Conservation (phyloP, 768 basidiomycete species). For the Termitomyces sp. region DNA sequence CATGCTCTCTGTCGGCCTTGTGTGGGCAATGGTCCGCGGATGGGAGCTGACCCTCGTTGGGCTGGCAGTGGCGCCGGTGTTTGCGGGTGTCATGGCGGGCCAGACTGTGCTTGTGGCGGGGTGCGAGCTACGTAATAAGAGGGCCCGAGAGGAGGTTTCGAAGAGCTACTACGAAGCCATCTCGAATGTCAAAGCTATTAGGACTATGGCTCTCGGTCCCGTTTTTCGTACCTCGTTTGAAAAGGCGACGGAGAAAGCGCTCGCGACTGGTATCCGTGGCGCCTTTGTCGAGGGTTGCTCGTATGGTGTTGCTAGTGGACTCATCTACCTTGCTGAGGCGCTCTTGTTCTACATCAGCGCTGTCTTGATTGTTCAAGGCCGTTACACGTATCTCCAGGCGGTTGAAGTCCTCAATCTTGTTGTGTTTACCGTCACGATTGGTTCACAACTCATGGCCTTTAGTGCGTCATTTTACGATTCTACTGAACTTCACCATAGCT, state of each 20-base stretch:
- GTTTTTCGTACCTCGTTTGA: slow-evolving; percentile 71
- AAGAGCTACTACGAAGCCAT: slow-evolving; percentile 83
- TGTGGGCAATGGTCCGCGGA: slow-evolving; percentile 84
- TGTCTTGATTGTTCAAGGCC: slow-evolving; percentile 72
- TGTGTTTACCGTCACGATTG: slow-evolving; percentile 90
- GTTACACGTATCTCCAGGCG: slow-evolving; percentile 85
- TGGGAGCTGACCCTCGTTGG: slow-evolving; percentile 95
- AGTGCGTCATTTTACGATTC: slow-evolving; percentile 45
- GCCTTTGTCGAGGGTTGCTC: slow-evolving; percentile 86
- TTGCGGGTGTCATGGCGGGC: slow-evolving; percentile 65
- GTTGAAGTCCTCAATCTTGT: slow-evolving; percentile 87
- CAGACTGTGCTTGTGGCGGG: slow-evolving; percentile 69
- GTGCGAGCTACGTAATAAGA: slow-evolving; percentile 77
- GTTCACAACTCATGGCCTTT: slow-evolving; percentile 87
- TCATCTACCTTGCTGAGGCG: slow-evolving; percentile 89
- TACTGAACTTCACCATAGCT: background rate
- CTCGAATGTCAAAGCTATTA: slow-evolving; percentile 79
- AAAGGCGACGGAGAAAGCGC: slow-evolving; percentile 50
- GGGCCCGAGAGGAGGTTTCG: slow-evolving; percentile 79
- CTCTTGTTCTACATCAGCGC: slow-evolving; percentile 90
- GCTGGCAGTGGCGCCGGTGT: slow-evolving; percentile 80
- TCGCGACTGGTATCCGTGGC: slow-evolving; percentile 64
- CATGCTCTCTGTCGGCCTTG: slow-evolving; percentile 79
- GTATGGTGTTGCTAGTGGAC: slow-evolving; percentile 69
- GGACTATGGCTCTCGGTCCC: slow-evolving; percentile 78